Percentiles rank a stretch among this genome's conserved stretches.
Conservation (phyloP, 306 rosid genomes). For the Rosa multiflora region DNA sequence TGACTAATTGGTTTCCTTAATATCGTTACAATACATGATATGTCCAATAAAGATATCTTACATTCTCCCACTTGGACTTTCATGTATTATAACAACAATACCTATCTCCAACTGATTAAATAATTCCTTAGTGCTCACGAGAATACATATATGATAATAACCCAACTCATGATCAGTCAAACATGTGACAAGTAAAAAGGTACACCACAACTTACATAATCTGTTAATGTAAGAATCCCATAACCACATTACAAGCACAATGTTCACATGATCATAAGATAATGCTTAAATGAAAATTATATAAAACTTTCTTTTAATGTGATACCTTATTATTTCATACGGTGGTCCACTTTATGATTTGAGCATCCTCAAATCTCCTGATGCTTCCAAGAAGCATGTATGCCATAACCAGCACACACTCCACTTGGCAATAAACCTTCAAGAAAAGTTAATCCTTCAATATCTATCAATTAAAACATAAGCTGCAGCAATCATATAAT, state of each 20-base stretch:
- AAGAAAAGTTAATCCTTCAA: not conserved
- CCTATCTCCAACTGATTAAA: no score
- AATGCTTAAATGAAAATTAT: not conserved
- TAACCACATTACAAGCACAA: not conserved
- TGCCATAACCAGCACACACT: not conserved
- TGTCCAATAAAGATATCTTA: no score
- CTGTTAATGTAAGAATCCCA: no score
- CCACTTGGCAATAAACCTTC: not conserved
- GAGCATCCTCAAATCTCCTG: not conserved
- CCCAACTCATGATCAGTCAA: no score
- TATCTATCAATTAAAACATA: not conserved
- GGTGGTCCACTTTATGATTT: not conserved
- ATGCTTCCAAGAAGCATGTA: not conserved
- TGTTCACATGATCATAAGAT: not conserved
- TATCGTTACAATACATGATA: no score
- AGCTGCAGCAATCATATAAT: not conserved
- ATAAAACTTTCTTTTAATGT: not conserved
- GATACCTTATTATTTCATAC: not conserved
- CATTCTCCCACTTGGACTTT: no score
- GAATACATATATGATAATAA: no score
- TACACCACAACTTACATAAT: no score
- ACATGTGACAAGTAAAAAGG: no score
- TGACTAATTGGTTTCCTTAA: no score
- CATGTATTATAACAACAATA: no score
- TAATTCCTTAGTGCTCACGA: no score